These are phyloP conservation scores for Taiozyma onychis DNA, from an alignment of 1,139 yeast species.

Conservation along the genomic window DNA sequence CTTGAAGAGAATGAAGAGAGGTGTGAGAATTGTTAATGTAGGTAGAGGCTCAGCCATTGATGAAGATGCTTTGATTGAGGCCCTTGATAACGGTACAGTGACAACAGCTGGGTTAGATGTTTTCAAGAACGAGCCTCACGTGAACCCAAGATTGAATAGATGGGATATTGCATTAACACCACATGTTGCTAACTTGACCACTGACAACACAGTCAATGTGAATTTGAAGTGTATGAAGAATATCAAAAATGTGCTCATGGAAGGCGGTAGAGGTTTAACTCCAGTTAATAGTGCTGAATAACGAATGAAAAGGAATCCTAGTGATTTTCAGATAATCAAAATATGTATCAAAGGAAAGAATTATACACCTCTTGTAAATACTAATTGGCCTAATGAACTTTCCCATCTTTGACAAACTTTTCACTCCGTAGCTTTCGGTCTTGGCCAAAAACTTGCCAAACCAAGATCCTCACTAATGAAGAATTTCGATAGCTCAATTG, in stretches of 20 bases:
- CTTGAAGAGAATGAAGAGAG: slow-evolving; percentile 41
- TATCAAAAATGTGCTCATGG: slow-evolving; percentile 36
- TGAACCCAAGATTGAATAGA: slow-evolving; percentile 47
- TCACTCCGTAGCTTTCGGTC: no score
- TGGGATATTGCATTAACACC: slow-evolving; percentile 67
- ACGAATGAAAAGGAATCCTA: background rate
- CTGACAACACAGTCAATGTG: slow-evolving; percentile 37
- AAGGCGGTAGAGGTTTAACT: slow-evolving; percentile 24
- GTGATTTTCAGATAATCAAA: background rate
- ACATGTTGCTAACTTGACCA: slow-evolving; percentile 70
- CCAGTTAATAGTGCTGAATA: slow-evolving; percentile 13
- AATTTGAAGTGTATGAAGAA: slow-evolving; percentile 42
- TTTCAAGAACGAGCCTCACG: slow-evolving; percentile 58
- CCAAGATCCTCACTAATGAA: no score
- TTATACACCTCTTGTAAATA: background rate
- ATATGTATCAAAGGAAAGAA: background rate
- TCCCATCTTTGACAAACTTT: background rate
- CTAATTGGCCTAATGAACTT: background rate
- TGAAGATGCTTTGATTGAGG: slow-evolving; percentile 63
- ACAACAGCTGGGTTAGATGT: slow-evolving; percentile 77
- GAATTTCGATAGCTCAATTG: no score
- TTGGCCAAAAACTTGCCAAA: no score
- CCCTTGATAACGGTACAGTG: slow-evolving; percentile 60
- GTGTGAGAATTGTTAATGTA: slow-evolving; percentile 65
- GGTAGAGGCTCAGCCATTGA: slow-evolving; percentile 75